Evolutionary conservation across 2,329 filamentous ascomycete species (phyloP).

Genomic region (Microsporum ferrugineum): DNA sequence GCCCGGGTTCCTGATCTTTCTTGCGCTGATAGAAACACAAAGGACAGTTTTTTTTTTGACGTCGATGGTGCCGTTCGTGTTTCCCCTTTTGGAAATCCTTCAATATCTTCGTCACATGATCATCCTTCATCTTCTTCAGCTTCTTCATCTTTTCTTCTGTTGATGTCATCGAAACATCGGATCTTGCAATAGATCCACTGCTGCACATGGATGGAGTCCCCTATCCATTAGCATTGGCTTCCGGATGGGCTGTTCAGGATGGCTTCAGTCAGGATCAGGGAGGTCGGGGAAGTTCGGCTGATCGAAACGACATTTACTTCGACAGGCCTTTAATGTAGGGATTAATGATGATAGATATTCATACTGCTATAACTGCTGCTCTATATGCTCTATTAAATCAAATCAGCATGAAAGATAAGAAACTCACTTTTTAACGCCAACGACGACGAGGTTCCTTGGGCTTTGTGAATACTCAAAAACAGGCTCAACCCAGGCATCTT

Average conservation of each 20-base stretch:
- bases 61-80: not conserved
- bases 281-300: not conserved
- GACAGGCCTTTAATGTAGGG: not conserved
- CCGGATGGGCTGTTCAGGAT: not conserved
- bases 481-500: conserved; percentile 77
- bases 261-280: not conserved
- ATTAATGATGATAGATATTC: not conserved
- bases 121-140: not conserved
- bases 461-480: conserved; percentile 83
- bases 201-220: not conserved
- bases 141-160: not conserved
- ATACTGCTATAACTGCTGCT: not conserved
- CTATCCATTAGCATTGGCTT: not conserved
- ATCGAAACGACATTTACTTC: not conserved
- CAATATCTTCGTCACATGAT: not conserved
- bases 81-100: not conserved
- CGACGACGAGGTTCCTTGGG: conserved; percentile 83
- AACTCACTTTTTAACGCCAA: conserved; percentile 63
- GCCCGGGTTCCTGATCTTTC: not conserved
- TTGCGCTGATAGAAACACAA: not conserved
- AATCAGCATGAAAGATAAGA: not conserved
- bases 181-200: not conserved
- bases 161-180: not conserved
- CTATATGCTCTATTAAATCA: not conserved
- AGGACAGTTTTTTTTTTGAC: too few species aligned